Evolutionary conservation across 306 rosid genomes (phyloP).

Genomic region (Cucumis hystrix): DNA sequence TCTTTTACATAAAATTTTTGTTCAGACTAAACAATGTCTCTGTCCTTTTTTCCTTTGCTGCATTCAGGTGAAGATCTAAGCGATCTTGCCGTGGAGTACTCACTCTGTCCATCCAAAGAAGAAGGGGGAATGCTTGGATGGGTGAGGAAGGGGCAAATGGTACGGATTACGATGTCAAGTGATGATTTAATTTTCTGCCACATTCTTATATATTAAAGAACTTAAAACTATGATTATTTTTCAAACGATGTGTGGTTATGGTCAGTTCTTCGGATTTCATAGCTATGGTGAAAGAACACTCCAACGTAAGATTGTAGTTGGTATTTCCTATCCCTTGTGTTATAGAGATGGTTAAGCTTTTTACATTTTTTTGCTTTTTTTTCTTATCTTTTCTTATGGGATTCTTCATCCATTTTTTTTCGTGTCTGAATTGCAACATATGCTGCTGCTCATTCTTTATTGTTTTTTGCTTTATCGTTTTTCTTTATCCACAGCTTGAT

Average conservation of each 20-base stretch:
- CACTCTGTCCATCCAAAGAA: constrained; percentile 79
- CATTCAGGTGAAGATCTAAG: constrained; percentile 82
- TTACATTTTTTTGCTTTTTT: too few species aligned
- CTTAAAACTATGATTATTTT: neutral
- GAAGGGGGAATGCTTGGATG: constrained; percentile 98
- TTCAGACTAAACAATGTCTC: neutral
- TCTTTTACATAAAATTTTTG: neutral
- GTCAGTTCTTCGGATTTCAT: neutral
- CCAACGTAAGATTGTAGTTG: too few species aligned
- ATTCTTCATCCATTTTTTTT: too few species aligned
- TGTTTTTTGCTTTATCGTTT: neutral
- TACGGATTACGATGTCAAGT: constrained; percentile 7
- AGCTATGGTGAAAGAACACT: too few species aligned
- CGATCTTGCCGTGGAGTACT: constrained; percentile 78
- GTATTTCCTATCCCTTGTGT: too few species aligned
- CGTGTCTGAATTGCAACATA: too few species aligned
- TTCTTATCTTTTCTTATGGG: too few species aligned
- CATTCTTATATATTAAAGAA: neutral
- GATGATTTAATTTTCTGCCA: neutral
- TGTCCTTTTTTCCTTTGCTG: constrained; percentile 9
- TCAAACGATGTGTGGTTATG: neutral
- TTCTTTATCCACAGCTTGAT: neutral
- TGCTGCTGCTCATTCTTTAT: too few species aligned
- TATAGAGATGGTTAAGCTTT: too few species aligned
- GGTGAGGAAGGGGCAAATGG: constrained; percentile 94